Evolutionary conservation across 2,329 filamentous ascomycete genomes (phyloP).

Genomic region (Epichloe bromicola): DNA sequence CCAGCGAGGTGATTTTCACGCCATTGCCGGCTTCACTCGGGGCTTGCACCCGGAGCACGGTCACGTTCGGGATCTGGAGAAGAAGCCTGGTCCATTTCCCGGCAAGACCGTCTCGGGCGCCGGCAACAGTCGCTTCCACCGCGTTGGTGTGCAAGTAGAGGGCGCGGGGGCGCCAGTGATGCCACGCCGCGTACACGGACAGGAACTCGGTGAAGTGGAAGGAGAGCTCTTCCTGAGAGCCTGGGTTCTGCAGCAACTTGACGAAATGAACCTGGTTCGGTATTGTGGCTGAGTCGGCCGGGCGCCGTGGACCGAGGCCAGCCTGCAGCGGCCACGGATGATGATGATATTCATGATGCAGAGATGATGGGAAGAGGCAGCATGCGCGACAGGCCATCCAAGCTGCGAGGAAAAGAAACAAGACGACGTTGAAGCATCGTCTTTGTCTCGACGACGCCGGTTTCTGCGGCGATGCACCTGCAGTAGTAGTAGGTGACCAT

Average conservation of each 20-base stretch:
- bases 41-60: conserved; percentile 19
- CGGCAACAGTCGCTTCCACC: neutral
- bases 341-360: no score
- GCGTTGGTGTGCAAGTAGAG: conserved; percentile 4
- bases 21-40: conserved; percentile 9
- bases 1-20: conserved; percentile 5
- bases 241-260: neutral
- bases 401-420: neutral
- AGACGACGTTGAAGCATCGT: neutral
- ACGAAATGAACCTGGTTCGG: conserved; percentile 3
- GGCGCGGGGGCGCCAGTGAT: neutral
- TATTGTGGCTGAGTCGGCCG: neutral
- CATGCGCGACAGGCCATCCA: neutral
- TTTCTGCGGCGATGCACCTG: neutral
- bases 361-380: neutral
- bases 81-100: conserved; percentile 15
- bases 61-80: conserved; percentile 11
- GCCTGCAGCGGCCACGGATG: neutral
- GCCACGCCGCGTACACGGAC: conserved; percentile 2
- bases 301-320: neutral
- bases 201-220: conserved; percentile 3
- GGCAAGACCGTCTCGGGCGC: neutral
- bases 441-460: neutral
- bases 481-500: neutral
- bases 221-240: neutral